Evolutionary conservation across 2,329 filamentous ascomycete genomes (phyloP), one percentile per base, ranked within the genome.

Genomic region (Hypoxylon sp.): DNA sequence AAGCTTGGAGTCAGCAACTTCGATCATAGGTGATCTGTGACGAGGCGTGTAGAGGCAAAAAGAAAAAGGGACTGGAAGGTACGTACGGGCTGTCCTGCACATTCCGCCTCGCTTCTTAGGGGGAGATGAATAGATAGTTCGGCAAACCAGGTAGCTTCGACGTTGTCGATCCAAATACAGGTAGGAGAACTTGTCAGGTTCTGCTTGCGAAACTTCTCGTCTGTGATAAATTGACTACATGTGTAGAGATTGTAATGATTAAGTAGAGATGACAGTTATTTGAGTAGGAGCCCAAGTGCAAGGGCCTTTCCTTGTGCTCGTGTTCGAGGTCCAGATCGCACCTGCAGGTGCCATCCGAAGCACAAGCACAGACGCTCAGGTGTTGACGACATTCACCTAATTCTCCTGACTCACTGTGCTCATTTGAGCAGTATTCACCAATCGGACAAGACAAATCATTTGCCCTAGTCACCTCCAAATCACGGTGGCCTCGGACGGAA

Each of bases 1-100:
- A 12, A 26, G n/a, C 7, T 40, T 18, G 16, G 36, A 40, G 16
- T 40, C 20, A 40, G 36, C 20, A 18, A 40, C 20, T 16, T 8
- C 20, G 26, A 22, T 36, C 45, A n/a, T n/a, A n/a, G n/a, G n/a
- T 49, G 22, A 14, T 24, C 7, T 46, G 12, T 16, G 6, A 2
- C 5, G 44, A 28, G 14, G 9, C 3, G 11, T 16, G 1, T 9
- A 9, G n/a, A 26, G 11, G 32, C 20, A 22, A 12, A 22, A 18
- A 24, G 14, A 16, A 42, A 20, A 16, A 16, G 12, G 32, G 42
- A 20, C 28, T 5, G 45, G 26, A 11, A 24, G 20, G 45, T 61
- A 67, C 65, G 5, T 61, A 67, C 65, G 65, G 11, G 45, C 24
- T 16, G 56, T 61, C 12, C 14, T 61, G 51, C 65, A 67, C 65